A percentile compares a stretch with the other conserved stretches of the same genome.
phyloP scores from a whole-genome alignment of 257 asterid genomes.

The Cinchona pubescens region DNA sequence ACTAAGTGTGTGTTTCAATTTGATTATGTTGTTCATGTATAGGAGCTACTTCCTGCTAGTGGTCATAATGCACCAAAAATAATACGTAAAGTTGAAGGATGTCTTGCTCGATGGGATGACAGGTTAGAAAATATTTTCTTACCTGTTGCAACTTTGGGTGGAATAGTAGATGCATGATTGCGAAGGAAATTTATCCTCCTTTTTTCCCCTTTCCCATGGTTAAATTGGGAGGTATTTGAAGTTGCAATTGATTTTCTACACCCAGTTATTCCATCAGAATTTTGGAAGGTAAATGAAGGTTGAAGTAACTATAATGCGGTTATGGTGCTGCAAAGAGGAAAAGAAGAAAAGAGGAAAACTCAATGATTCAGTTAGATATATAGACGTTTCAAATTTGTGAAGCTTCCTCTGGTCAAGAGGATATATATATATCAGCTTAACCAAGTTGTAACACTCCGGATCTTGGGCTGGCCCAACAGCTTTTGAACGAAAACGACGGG shows the following conservation, averaged over 20 bases:
- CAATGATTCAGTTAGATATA: neutral
- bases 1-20: too few species aligned
- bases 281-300: neutral
- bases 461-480: too few species aligned
- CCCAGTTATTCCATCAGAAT: too few species aligned
- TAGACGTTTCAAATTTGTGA: neutral
- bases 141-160: neutral
- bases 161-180: neutral
- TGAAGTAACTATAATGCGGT: neutral
- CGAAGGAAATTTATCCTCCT: neutral
- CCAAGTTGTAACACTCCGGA: too few species aligned
- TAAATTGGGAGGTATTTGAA: neutral
- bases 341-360: too few species aligned
- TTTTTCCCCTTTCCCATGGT: neutral
- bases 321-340: neutral
- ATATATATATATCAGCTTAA: too few species aligned
- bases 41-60: constrained; percentile 88
- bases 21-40: constrained; percentile 10
- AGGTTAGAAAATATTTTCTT: constrained; percentile 46
- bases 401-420: neutral
- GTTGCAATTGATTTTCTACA: neutral
- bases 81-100: constrained; percentile 75
- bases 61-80: constrained; percentile 79
- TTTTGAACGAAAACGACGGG: too few species aligned
- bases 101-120: constrained; percentile 98